Evolutionary conservation across 768 basidiomycete genomes (phyloP), one percentile per base, ranked within the genome.

Genomic region (Candolleomyces efflorescens): DNA sequence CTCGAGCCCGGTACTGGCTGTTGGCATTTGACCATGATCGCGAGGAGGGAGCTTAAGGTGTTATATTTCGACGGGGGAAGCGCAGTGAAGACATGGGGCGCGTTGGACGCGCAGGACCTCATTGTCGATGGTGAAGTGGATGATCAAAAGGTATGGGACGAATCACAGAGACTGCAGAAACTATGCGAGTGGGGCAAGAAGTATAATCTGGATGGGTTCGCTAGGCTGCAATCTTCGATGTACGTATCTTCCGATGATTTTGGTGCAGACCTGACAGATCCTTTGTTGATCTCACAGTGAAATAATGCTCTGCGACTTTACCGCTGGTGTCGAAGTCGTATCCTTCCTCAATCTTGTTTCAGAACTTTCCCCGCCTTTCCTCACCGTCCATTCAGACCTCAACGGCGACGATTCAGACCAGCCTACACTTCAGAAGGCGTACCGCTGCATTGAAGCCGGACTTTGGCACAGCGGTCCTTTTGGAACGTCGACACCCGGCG

Each of bases 61-160:
- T 55, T 82, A 6, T 82, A 82, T 59, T 83, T 83, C 46, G 82
- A 84, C 49, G 81, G 82, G 0, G 77, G 67, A 47, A 79, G 79
- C 53, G 80, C 77, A 0, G 75, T 71, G 1, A 81, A 79, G 57
- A 67, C 77, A 66, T 65, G 61, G 1, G 80, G 80, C 0, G 51
- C 76, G 4, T 58, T 82, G 70, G 78, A 82, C 52, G 71, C 68
- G 11, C 81, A 82, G 55, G 81, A 82, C 53, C 63, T 82, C 18
- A 18, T 82, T 2, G 66, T 23, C 56, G 45, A 24, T 64, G 68
- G 11, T 65, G 51, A 64, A 5, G 46, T 12, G 0, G 55, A 65
- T 1, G 80, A 82, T n/a, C 49, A 53, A 3, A 18, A 12, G 67
- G 49, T 65, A 5, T 52, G 12, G 0, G 53, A 64, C 1, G 81